Evolutionary conservation across 2,329 filamentous ascomycete genomes (phyloP).

Genomic region (Huntiella omanensis): DNA sequence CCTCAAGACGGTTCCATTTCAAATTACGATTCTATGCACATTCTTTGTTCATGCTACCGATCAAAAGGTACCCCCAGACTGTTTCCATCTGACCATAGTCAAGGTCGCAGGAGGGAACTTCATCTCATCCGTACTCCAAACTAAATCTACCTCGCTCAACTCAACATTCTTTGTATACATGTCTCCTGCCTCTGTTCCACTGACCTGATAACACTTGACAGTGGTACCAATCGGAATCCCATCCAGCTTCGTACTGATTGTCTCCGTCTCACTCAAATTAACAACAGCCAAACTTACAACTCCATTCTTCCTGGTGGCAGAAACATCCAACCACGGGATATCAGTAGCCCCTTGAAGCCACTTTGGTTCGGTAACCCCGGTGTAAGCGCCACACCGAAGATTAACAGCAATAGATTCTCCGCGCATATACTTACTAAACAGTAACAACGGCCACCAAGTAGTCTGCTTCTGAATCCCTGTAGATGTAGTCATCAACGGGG

Average conservation of each 20-base stretch:
- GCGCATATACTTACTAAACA: constrained; percentile 49
- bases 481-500: constrained; percentile 52
- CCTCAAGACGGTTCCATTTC: no score
- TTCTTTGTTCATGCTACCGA: no score
- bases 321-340: constrained; percentile 52
- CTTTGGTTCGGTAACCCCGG: constrained; percentile 43
- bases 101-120: constrained; percentile 49
- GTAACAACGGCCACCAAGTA: constrained; percentile 54
- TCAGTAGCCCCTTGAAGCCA: constrained; percentile 49
- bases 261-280: constrained; percentile 45
- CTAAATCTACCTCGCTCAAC: constrained; percentile 29
- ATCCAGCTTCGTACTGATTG: constrained; percentile 39
- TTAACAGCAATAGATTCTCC: constrained; percentile 50
- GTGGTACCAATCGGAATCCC: constrained; percentile 28
- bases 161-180: constrained; percentile 39
- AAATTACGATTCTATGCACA: no score
- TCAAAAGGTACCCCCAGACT: not conserved
- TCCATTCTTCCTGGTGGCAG: constrained; percentile 36
- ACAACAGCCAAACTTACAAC: constrained; percentile 50
- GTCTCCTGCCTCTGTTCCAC: constrained; percentile 33
- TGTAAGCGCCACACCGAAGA: constrained; percentile 43
- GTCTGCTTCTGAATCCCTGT: constrained; percentile 49
- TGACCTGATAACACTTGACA: constrained; percentile 43
- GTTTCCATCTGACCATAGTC: constrained; percentile 42
- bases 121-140: constrained; percentile 31